Evolutionary conservation across 495 filamentous ascomycete genomes (phyloP).

Genomic region (Penicillium egyptiacum): DNA sequence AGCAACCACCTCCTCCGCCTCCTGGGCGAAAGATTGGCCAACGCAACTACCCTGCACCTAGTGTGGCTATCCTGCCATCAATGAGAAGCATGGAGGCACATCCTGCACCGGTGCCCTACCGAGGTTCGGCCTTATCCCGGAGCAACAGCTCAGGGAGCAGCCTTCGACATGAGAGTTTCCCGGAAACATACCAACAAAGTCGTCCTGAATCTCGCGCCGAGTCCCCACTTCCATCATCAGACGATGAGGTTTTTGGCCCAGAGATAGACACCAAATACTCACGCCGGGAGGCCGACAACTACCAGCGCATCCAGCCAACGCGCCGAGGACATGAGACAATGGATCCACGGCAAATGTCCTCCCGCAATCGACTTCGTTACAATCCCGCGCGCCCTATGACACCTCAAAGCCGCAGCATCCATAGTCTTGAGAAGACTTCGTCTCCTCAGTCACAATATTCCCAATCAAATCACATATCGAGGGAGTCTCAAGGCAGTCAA

Average conservation of each 20-base stretch:
- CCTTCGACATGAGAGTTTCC: constrained; percentile 27
- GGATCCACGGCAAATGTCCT: constrained; percentile 7
- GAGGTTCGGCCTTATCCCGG: constrained; percentile 24
- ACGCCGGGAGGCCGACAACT: constrained; percentile 16
- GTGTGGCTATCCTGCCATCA: neutral
- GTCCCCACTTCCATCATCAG: constrained; percentile 44
- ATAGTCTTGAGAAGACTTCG: constrained; percentile 22
- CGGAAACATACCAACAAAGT: constrained; percentile 21
- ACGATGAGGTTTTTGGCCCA: constrained; percentile 40
- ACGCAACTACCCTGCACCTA: constrained; percentile 25
- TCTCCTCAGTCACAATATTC: constrained; percentile 30
- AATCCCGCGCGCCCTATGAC: constrained; percentile 23
- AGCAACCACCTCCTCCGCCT: constrained; percentile 21
- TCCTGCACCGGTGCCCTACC: constrained; percentile 15
- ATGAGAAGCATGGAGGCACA: constrained; percentile 11
- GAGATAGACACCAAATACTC: constrained; percentile 2
- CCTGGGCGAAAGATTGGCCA: constrained; percentile 11
- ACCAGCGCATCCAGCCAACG: constrained; percentile 7
- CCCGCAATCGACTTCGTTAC: constrained; percentile 14
- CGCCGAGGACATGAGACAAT: constrained; percentile 20
- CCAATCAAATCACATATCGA: constrained; percentile 24
- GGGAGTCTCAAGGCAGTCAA: constrained; percentile 26
- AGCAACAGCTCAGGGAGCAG: constrained; percentile 34
- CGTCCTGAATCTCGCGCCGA: constrained; percentile 36
- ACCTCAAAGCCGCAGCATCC: constrained; percentile 27